These are phyloP conservation scores for Coniochaeta sp. DNA, from an alignment of 2,329 filamentous ascomycete species.

Conservation along the genomic window DNA sequence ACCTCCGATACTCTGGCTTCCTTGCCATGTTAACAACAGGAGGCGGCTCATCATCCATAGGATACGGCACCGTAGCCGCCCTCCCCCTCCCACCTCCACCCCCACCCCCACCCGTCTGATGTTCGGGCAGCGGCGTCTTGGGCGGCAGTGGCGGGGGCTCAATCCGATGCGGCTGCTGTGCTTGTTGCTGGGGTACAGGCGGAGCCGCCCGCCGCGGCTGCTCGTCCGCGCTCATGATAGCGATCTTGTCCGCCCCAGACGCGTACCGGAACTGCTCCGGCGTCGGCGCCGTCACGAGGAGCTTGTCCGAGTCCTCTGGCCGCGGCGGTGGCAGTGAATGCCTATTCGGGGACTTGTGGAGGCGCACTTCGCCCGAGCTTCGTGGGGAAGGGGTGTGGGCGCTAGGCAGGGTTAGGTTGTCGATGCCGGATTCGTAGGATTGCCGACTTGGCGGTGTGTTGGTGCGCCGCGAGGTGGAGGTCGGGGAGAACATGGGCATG, in stretches of 20 bases:
- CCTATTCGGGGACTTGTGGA: slow-evolving; percentile 11
- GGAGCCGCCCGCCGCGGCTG: slow-evolving; percentile 31
- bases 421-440: slow-evolving; percentile 51
- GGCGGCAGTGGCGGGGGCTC: slow-evolving; percentile 68
- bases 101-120: slow-evolving; percentile 24
- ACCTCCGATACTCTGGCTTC: slow-evolving; percentile 65
- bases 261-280: slow-evolving; percentile 51
- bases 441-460: slow-evolving; percentile 36
- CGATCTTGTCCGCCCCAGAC: slow-evolving; percentile 62
- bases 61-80: slow-evolving; percentile 60
- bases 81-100: too few relatives aligned
- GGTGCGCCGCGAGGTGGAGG: slow-evolving; percentile 6
- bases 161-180: slow-evolving; percentile 33
- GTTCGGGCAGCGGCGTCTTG: slow-evolving; percentile 64
- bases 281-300: slow-evolving; percentile 50
- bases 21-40: slow-evolving; percentile 78
- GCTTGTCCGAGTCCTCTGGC: slow-evolving; percentile 42
- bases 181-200: slow-evolving; percentile 19
- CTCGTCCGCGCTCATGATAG: slow-evolving; percentile 54
- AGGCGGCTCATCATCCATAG: slow-evolving; percentile 69
- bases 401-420: slow-evolving; percentile 37
- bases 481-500: slow-evolving; percentile 32
- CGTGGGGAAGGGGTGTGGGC: slow-evolving; percentile 38
- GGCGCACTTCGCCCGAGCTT: slow-evolving; percentile 40
- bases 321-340: slow-evolving; percentile 21